phyloP scores from a whole-genome alignment of 306 rosid species.

The Prosopis cineraria region DNA sequence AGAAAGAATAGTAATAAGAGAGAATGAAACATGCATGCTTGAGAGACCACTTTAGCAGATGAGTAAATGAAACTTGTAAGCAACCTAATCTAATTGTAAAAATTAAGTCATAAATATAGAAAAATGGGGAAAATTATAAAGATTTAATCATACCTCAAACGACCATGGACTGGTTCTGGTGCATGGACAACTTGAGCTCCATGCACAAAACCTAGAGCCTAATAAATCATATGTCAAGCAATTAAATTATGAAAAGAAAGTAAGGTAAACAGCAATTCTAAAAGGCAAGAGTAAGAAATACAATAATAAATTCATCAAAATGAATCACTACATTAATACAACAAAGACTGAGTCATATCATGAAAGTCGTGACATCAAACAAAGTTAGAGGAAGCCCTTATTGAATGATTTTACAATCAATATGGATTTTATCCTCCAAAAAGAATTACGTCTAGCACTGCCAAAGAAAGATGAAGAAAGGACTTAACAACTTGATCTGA shows the following conservation, averaged over 20 bases:
- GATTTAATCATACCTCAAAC: constrained; percentile 65
- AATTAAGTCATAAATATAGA: constrained; percentile 22
- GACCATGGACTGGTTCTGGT: constrained; percentile 93
- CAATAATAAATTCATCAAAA: constrained; percentile 20
- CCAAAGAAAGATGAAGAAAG: neutral
- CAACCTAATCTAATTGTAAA: neutral
- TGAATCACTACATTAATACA: constrained; percentile 14
- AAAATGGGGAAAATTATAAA: constrained; percentile 13
- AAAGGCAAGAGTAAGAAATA: constrained; percentile 6
- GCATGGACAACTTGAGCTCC: constrained; percentile 95
- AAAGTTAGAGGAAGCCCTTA: neutral
- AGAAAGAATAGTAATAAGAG: constrained; percentile 20
- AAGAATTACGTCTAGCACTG: neutral
- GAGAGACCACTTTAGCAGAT: neutral
- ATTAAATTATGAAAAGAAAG: constrained; percentile 17
- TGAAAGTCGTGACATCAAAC: neutral
- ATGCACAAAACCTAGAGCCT: constrained; percentile 95
- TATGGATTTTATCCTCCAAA: neutral
- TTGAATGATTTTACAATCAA: constrained; percentile 17
- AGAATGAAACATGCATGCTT: constrained; percentile 3
- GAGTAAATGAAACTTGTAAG: constrained; percentile 1
- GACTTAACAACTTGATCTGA: neutral
- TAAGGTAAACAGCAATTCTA: constrained; percentile 2
- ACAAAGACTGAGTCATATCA: constrained; percentile 12
- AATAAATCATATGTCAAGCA: constrained; percentile 35